phyloP scores from a whole-genome alignment of 2,329 filamentous ascomycete genomes.

The Cryphonectria japonica region DNA sequence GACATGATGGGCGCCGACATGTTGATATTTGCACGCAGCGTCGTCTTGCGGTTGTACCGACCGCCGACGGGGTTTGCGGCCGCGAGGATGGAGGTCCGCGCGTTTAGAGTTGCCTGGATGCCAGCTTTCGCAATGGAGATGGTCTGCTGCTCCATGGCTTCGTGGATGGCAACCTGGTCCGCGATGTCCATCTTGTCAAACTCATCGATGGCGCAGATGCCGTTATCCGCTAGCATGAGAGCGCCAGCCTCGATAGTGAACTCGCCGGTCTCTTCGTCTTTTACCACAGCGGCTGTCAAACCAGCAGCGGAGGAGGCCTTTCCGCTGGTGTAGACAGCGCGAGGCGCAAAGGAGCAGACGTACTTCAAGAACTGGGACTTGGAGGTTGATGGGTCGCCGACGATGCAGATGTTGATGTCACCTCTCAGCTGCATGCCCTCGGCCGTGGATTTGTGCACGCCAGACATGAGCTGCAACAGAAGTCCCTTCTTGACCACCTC shows the following conservation, averaged over 20 bases:
- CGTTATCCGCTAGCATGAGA: conserved; percentile 95
- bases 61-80: conserved; percentile 96
- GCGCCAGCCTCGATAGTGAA: conserved; percentile 98
- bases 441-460: conserved; percentile 86
- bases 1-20: conserved; percentile 99
- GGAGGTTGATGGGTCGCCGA: conserved; percentile 94
- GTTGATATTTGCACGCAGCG: conserved; percentile 92
- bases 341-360: conserved; percentile 93
- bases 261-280: conserved; percentile 97
- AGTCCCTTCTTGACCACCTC: conserved; percentile 97
- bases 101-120: conserved; percentile 96
- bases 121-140: conserved; percentile 98
- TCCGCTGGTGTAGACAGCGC: conserved; percentile 95
- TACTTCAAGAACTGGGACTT: conserved; percentile 99
- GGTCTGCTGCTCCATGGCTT: conserved; percentile 99
- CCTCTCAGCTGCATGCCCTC: conserved; percentile 96
- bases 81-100: conserved; percentile 90
- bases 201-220: conserved; percentile 97
- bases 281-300: conserved; percentile 95
- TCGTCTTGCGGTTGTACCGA: conserved; percentile 95
- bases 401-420: conserved; percentile 98
- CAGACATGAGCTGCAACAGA: conserved; percentile 92
- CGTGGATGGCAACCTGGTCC: conserved; percentile 98
- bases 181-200: conserved; percentile 99
- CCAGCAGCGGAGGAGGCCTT: conserved; percentile 97